These are phyloP conservation scores for Cocos nucifera DNA, from an alignment of 176 grass and related monocot genomes.

Conservation along the genomic window DNA sequence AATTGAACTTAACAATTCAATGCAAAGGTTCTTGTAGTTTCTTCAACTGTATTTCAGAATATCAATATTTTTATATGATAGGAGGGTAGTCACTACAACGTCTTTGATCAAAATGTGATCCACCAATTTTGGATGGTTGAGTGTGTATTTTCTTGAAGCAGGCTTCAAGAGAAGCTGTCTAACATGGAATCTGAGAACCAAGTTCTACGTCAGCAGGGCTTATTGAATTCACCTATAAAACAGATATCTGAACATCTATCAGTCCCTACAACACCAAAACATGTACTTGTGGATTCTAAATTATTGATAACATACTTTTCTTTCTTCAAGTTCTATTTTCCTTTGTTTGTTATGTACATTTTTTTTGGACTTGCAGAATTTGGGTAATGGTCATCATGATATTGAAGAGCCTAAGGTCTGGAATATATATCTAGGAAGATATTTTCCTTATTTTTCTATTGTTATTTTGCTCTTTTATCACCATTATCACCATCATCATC, in stretches of 20 bases:
- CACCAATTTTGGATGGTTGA: background rate
- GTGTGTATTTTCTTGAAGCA: slow-evolving; percentile 22
- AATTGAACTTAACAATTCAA: slow-evolving; percentile 66
- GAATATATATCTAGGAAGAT: slow-evolving; percentile 26
- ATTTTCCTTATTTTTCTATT: slow-evolving; percentile 15
- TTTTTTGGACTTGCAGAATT: slow-evolving; percentile 42
- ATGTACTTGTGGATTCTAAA: slow-evolving; percentile 23
- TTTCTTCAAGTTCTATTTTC: too few species aligned
- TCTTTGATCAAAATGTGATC: too few species aligned
- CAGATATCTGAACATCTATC: slow-evolving; percentile 34
- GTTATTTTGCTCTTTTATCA: background rate
- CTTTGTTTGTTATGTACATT: background rate
- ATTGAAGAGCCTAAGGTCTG: slow-evolving; percentile 50
- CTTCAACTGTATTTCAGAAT: background rate
- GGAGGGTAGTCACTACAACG: too few species aligned
- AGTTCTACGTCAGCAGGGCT: slow-evolving; percentile 58
- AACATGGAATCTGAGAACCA: slow-evolving; percentile 97
- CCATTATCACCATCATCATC: too few species aligned
- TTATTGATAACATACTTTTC: too few species aligned
- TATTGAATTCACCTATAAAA: slow-evolving; percentile 42
- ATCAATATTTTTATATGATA: too few species aligned
- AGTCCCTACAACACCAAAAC: slow-evolving; percentile 55
- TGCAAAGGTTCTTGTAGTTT: slow-evolving; percentile 60
- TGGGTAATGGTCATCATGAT: slow-evolving; percentile 35
- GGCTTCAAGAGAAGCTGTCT: slow-evolving; percentile 79